phyloP scores from a whole-genome alignment of 768 basidiomycete species.

The Pulveroboletus ravenelii region DNA sequence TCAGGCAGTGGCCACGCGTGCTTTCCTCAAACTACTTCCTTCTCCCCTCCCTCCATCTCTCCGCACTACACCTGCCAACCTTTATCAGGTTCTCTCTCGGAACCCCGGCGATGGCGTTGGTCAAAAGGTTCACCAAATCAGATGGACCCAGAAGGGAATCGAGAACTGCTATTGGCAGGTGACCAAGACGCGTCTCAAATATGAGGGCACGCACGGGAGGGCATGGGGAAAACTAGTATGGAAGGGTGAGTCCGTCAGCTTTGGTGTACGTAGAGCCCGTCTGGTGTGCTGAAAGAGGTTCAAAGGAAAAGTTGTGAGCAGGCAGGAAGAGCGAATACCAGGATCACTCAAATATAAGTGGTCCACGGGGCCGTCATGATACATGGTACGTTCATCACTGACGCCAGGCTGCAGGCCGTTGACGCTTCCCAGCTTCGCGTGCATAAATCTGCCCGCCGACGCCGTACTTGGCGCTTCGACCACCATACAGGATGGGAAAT shows the following conservation, averaged over 20 bases:
- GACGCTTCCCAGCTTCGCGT: not conserved
- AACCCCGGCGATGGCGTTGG: constrained; percentile 66
- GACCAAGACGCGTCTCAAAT: constrained; percentile 67
- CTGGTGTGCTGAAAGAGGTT: constrained; percentile 8
- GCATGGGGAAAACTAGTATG: constrained; percentile 79
- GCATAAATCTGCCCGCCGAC: too few species aligned
- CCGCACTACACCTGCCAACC: constrained; percentile 49
- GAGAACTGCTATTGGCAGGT: constrained; percentile 69
- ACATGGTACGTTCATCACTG: constrained; percentile 3
- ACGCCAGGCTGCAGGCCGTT: not conserved
- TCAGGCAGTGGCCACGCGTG: constrained; percentile 19
- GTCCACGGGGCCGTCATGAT: constrained; percentile 46
- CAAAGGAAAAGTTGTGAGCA: constrained; percentile 58
- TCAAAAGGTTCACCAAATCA: constrained; percentile 60
- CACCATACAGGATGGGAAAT: not conserved
- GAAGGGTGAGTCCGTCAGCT: constrained; percentile 52
- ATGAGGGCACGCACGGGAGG: constrained; percentile 70
- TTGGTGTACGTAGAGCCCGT: not conserved
- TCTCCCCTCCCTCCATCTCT: constrained; percentile 56
- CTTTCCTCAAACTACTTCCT: constrained; percentile 56
- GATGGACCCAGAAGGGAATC: constrained; percentile 71
- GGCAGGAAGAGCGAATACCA: constrained; percentile 56
- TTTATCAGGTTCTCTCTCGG: constrained; percentile 70
- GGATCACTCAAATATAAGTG: constrained; percentile 75
- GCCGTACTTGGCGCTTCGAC: not conserved